Evolutionary conservation across 257 asterid species (phyloP).

Genomic region (Nicotiana paniculata): DNA sequence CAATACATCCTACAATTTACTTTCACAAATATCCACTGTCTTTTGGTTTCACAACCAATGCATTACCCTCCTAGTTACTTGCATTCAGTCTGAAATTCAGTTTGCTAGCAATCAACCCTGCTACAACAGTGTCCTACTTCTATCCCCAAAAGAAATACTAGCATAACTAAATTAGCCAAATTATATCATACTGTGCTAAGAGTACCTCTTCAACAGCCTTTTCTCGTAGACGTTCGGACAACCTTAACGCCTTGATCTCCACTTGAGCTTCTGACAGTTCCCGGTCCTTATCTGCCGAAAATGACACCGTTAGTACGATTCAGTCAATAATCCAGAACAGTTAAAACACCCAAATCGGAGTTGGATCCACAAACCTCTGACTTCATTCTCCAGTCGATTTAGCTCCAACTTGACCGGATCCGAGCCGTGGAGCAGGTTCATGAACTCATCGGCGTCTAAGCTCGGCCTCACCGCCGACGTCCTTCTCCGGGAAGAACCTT

Average conservation of each 20-base stretch:
- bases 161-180: not conserved
- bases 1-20: not conserved
- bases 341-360: constrained; percentile 28
- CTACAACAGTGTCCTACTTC: not conserved
- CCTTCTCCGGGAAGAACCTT: constrained; percentile 47
- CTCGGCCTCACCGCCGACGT: constrained; percentile 79
- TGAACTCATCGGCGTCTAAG: constrained; percentile 82
- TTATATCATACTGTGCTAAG: not conserved
- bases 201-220: constrained; percentile 96
- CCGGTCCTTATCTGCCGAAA: constrained; percentile 64
- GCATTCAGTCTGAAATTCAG: not conserved
- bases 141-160: not conserved
- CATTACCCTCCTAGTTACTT: not conserved
- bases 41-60: not conserved
- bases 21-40: not conserved
- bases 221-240: constrained; percentile 74
- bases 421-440: constrained; percentile 94
- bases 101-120: not conserved
- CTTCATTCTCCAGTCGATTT: constrained; percentile 94
- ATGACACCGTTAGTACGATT: not conserved
- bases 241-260: constrained; percentile 72
- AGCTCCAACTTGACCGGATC: constrained; percentile 99
- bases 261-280: constrained; percentile 78
- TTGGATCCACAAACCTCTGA: constrained; percentile 94
- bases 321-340: not conserved